Percentiles rank a stretch among this genome's conserved stretches.
These are phyloP conservation scores for Arxiozyma heterogenica DNA, from an alignment of 1,139 yeast species.

Conservation along the genomic window DNA sequence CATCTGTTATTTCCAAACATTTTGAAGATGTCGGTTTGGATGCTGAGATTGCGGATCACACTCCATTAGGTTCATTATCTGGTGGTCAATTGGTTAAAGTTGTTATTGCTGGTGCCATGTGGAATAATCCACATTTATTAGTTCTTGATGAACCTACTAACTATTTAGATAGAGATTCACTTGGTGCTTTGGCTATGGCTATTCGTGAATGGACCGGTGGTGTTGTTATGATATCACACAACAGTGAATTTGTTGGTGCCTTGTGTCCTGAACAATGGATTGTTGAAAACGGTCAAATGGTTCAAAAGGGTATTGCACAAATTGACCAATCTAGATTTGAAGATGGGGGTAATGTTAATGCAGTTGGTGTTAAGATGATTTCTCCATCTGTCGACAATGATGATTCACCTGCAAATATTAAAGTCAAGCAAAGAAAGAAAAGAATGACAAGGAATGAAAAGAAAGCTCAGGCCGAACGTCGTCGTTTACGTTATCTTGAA, in stretches of 20 bases:
- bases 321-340: slow-evolving; percentile 76
- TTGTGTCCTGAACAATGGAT: slow-evolving; percentile 98
- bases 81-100: slow-evolving; percentile 98
- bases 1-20: slow-evolving; percentile 88
- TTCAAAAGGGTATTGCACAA: slow-evolving; percentile 69
- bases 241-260: slow-evolving; percentile 94
- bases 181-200: slow-evolving; percentile 95
- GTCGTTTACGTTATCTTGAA: slow-evolving; percentile 86
- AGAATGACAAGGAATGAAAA: slow-evolving; percentile 94
- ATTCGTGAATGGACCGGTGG: slow-evolving; percentile 98
- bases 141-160: slow-evolving; percentile 98
- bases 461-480: slow-evolving; percentile 84
- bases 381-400: slow-evolving; percentile 44
- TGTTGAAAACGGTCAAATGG: slow-evolving; percentile 84
- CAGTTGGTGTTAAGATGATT: slow-evolving; percentile 37
- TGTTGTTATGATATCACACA: slow-evolving; percentile 97
- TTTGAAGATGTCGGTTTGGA: slow-evolving; percentile 96
- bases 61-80: slow-evolving; percentile 90
- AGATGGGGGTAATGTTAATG: slow-evolving; percentile 52
- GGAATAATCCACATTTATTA: slow-evolving; percentile 98
- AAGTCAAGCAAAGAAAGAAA: slow-evolving; percentile 86
- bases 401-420: slow-evolving; percentile 92
- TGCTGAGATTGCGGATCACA: slow-evolving; percentile 96
- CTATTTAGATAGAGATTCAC: slow-evolving; percentile 93
- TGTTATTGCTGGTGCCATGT: slow-evolving; percentile 98